Percentiles rank a stretch among this genome's conserved stretches.
Conservation (phyloP, 192 early-diverging fungal genomes). For the Coemansia sp. region DNA sequence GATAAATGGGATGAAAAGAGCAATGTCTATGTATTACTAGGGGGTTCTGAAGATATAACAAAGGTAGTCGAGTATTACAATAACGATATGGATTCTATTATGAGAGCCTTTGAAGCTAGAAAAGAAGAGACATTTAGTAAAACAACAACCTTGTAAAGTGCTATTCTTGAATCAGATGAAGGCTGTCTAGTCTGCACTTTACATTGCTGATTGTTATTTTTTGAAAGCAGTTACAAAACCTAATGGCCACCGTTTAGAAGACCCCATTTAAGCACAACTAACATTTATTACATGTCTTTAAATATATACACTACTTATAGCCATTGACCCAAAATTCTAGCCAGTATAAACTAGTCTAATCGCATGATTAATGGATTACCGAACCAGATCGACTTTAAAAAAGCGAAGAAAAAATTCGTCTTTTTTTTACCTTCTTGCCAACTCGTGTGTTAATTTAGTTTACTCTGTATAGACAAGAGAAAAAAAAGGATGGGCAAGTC, state of each 20-base stretch:
- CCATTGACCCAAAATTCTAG: too few species aligned
- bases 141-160: too few species aligned
- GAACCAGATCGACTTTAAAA: neutral
- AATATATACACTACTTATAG: neutral
- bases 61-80: too few species aligned
- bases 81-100: too few species aligned
- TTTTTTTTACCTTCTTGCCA: neutral
- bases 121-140: too few species aligned
- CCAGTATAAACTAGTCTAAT: neutral
- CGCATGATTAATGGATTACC: neutral
- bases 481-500: conserved; percentile 11
- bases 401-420: neutral
- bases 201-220: neutral
- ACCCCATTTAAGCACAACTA: neutral
- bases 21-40: neutral
- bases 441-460: neutral
- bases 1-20: neutral
- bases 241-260: neutral
- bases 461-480: conserved; percentile 6
- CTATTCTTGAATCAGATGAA: too few species aligned
- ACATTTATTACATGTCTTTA: neutral
- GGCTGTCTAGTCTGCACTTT: neutral
- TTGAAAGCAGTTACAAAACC: neutral
- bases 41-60: too few species aligned
- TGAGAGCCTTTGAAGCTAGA: too few species aligned